Conservation (phyloP, 1,139 yeast genomes). For the Debaryomyces udenii region DNA sequence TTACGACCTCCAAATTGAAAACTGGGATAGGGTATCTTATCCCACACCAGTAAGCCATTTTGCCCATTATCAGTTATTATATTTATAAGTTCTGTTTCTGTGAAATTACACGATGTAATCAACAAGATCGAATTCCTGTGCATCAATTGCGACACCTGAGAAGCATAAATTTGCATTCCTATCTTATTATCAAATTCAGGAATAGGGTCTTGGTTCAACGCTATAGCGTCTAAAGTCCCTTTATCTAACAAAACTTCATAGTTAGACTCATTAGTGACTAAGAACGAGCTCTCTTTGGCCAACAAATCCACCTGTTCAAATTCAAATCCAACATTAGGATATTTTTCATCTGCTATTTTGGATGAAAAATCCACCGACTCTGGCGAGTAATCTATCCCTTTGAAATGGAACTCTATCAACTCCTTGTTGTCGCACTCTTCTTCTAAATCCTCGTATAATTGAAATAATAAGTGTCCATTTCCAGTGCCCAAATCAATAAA, state of each 20-base stretch:
- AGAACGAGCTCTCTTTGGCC: constrained; percentile 35
- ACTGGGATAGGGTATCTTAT: constrained; percentile 70
- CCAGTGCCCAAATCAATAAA: constrained; percentile 93
- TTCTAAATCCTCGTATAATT: constrained; percentile 56
- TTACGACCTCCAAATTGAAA: constrained; percentile 86
- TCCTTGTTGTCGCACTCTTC: constrained; percentile 44
- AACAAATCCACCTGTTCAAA: constrained; percentile 55
- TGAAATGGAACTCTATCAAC: constrained; percentile 42
- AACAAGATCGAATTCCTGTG: constrained; percentile 61
- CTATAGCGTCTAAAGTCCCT: constrained; percentile 97
- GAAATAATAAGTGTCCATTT: constrained; percentile 85
- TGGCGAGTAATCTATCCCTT: constrained; percentile 85
- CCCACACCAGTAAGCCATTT: constrained; percentile 55
- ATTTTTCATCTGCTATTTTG: constrained; percentile 52
- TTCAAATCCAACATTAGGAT: constrained; percentile 33
- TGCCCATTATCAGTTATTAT: constrained; percentile 51
- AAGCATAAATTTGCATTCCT: constrained; percentile 67
- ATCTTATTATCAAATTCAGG: constrained; percentile 42
- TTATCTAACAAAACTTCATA: constrained; percentile 85
- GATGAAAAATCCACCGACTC: constrained; percentile 75
- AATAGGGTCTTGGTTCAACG: constrained; percentile 65
- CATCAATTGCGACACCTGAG: constrained; percentile 59
- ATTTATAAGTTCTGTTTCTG: constrained; percentile 68
- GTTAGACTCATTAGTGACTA: constrained; percentile 29
- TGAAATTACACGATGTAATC: constrained; percentile 95